Base-by-base conservation (phyloP, 1,284 basidiomycete species). In the Cystobasidiaceae sp. region DNA sequence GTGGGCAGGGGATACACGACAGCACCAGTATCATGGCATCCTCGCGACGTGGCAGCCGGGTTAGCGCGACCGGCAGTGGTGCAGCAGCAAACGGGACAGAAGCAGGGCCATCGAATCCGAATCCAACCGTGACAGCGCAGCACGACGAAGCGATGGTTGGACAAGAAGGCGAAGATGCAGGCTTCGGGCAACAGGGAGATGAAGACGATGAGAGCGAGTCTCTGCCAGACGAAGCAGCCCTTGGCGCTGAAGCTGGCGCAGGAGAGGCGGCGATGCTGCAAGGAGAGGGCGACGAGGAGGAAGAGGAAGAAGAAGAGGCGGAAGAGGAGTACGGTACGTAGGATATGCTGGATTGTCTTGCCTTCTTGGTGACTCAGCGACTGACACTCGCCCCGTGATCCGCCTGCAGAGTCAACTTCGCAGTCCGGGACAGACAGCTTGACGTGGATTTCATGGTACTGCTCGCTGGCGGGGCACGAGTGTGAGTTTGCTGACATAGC, bases 381-480 rank as follows among this genome's bases (percentile, higher is more conserved):
- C 2, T 28, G 44, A 49, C 17, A 44, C n/a, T n/a, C n/a, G n/a
- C n/a, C n/a, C n/a, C n/a, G n/a, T n/a, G n/a, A n/a, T n/a, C n/a
- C n/a, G n/a, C n/a, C n/a, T n/a, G n/a, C 50, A 48, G 67, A 63
- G 43, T 57, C 61, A 2, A 57, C 62, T 23, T 66, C 60, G 27
- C 46, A 68, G 50, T 65, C 51, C 17, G 63, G 63, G 32, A 68
- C 67, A 11, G 67, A 68, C 44, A 73, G 75, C 4, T 68, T 93
- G 69, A 98, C 96, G 67, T 96, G 91, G 92, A 94, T 94, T 75
- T 88, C 87, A 72, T 99, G 94, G 96, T 99, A 97, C 81, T 97
- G 93, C 75, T 93, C 93, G 21, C 80, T 98, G 48, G 93, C 96
- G 4, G 96, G 96, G 4, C 96, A 99, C 78, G 96, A 99, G 79